Percentiles rank a stretch among this genome's conserved stretches.
Conservation (phyloP, 1,284 basidiomycete species). For the Ustilago lituana region DNA sequence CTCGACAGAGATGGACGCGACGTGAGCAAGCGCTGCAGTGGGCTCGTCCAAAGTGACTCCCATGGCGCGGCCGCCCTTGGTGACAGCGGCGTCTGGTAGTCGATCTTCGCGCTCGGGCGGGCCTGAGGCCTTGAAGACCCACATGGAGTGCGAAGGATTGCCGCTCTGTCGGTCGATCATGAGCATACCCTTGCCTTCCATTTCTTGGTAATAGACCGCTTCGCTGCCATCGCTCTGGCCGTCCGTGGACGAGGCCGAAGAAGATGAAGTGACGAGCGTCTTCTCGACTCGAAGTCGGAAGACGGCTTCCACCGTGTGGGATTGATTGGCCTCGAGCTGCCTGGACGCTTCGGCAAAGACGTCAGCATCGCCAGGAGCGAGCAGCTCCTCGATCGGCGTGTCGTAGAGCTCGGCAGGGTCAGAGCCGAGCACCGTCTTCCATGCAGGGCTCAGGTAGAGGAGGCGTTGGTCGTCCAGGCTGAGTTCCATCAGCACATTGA, state of each 20-base stretch:
- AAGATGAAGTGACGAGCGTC: slow-evolving; percentile 70
- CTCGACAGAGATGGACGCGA: slow-evolving; percentile 70
- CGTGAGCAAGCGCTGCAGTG: slow-evolving; percentile 40
- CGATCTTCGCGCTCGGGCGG: slow-evolving; percentile 57
- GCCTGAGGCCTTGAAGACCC: slow-evolving; percentile 89
- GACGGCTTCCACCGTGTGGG: slow-evolving; percentile 89
- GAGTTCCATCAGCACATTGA: slow-evolving; percentile 81
- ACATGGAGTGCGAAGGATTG: slow-evolving; percentile 94
- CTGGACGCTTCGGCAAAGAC: slow-evolving; percentile 89
- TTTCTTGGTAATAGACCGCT: slow-evolving; percentile 77
- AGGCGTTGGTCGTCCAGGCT: slow-evolving; percentile 84
- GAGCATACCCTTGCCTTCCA: slow-evolving; percentile 99
- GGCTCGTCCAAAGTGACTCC: slow-evolving; percentile 39
- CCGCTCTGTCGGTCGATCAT: slow-evolving; percentile 90
- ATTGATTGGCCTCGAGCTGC: slow-evolving; percentile 86
- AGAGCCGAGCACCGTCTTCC: slow-evolving; percentile 84
- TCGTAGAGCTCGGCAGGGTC: slow-evolving; percentile 85
- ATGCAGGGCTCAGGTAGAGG: slow-evolving; percentile 94
- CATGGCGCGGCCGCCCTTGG: slow-evolving; percentile 33
- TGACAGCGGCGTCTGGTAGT: slow-evolving; percentile 35
- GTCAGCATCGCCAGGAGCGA: slow-evolving; percentile 83
- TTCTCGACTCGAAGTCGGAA: slow-evolving; percentile 80
- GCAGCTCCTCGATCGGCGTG: slow-evolving; percentile 80
- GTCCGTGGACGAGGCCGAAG: slow-evolving; percentile 32
- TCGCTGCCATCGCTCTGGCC: slow-evolving; percentile 64